These are phyloP conservation scores for Rhizopogon vulgaris DNA, from an alignment of 768 basidiomycete species.

Conservation along the genomic window DNA sequence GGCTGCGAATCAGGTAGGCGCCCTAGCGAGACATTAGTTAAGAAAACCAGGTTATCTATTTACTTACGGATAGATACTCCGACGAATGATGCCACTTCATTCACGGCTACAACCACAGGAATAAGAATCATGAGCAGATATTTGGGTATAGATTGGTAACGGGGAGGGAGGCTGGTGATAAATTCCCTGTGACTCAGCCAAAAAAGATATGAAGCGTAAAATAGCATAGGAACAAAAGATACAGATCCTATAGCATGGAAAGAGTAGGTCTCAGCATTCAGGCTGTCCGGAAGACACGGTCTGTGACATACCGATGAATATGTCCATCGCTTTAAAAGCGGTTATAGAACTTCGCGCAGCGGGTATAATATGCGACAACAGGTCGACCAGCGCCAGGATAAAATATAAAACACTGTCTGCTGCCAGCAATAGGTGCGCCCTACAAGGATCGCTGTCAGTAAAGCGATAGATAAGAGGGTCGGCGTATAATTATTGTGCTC, in stretches of 20 bases:
- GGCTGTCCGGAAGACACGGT: not conserved
- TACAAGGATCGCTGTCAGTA: constrained; percentile 15
- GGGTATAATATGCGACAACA: constrained; percentile 51
- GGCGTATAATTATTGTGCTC: not conserved
- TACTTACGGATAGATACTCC: constrained; percentile 52
- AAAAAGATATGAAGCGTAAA: constrained; percentile 59
- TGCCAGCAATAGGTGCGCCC: constrained; percentile 53
- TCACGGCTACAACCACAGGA: constrained; percentile 46
- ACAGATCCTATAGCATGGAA: constrained; percentile 31
- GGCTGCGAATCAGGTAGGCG: constrained; percentile 1
- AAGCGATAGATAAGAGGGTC: constrained; percentile 6
- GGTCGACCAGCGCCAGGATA: constrained; percentile 51
- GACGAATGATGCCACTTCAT: constrained; percentile 60
- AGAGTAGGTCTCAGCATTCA: not conserved
- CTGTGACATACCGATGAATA: constrained; percentile 49
- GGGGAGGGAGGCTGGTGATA: constrained; percentile 44
- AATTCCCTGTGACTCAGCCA: constrained; percentile 48
- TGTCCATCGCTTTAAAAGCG: constrained; percentile 50
- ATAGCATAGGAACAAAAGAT: constrained; percentile 61
- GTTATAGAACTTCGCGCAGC: constrained; percentile 38
- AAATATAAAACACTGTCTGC: constrained; percentile 61
- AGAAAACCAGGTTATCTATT: not conserved
- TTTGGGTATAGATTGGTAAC: constrained; percentile 38
- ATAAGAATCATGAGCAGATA: constrained; percentile 46
- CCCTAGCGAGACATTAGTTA: not conserved